Evolutionary conservation across 2,329 filamentous ascomycete species (phyloP).

Genomic region (Penicillium sp.): DNA sequence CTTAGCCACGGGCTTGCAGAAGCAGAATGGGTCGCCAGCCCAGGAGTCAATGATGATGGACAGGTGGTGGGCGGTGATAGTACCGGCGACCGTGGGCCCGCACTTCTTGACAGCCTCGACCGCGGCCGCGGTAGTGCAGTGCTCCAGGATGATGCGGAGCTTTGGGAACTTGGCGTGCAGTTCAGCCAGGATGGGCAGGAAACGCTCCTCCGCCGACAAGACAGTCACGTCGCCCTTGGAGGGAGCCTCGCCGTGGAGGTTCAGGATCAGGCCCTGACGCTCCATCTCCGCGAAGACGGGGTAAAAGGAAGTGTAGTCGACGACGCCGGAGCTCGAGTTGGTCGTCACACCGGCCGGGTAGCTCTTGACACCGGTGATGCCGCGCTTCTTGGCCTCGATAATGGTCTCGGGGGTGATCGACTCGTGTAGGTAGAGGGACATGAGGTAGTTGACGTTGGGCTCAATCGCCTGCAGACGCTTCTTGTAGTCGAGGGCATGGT

Average conservation of each 20-base stretch:
- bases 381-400: slow-evolving; percentile 69
- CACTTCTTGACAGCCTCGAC: slow-evolving; percentile 75
- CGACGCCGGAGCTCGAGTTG: slow-evolving; percentile 56
- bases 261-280: slow-evolving; percentile 76
- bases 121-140: slow-evolving; percentile 83
- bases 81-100: slow-evolving; percentile 69
- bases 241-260: slow-evolving; percentile 78
- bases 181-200: slow-evolving; percentile 75
- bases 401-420: slow-evolving; percentile 70
- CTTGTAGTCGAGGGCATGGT: slow-evolving; percentile 67
- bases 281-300: slow-evolving; percentile 88
- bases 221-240: slow-evolving; percentile 51
- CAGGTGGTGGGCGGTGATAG: slow-evolving; percentile 82
- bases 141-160: slow-evolving; percentile 64
- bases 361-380: slow-evolving; percentile 66
- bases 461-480: slow-evolving; percentile 61
- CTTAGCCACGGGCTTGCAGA: slow-evolving; percentile 76
- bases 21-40: slow-evolving; percentile 72
- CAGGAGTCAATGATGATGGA: slow-evolving; percentile 78
- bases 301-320: slow-evolving; percentile 48
- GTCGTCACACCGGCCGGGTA: slow-evolving; percentile 55
- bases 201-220: slow-evolving; percentile 71
- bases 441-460: slow-evolving; percentile 66
- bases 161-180: slow-evolving; percentile 74
- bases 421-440: slow-evolving; percentile 70